Conservation (phyloP, 2,329 filamentous ascomycete species). For the Nothophaeocryptopus gaeumannii region DNA sequence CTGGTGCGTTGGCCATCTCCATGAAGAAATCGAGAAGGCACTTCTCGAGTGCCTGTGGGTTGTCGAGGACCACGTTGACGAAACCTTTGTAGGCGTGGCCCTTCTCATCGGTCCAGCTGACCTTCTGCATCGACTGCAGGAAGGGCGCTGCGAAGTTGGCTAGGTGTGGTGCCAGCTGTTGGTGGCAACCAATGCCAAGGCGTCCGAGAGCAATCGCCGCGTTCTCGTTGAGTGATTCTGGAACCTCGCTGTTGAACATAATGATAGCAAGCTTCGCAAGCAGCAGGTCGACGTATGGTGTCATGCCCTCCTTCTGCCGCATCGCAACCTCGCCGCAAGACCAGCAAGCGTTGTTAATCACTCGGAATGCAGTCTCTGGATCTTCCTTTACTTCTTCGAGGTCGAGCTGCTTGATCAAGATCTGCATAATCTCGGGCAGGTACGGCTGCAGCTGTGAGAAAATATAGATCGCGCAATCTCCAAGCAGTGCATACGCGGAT, state of each 20-base stretch:
- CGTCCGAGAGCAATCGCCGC: constrained; percentile 89
- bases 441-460: constrained; percentile 76
- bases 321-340: constrained; percentile 89
- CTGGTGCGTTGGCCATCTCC: constrained; percentile 70
- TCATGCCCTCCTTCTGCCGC: constrained; percentile 69
- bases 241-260: constrained; percentile 78
- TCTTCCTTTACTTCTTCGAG: constrained; percentile 67
- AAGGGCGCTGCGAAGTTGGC: constrained; percentile 79
- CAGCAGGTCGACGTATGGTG: constrained; percentile 72
- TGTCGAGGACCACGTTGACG: constrained; percentile 75
- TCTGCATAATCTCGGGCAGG: constrained; percentile 70
- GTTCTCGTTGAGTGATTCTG: constrained; percentile 85
- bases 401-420: constrained; percentile 84
- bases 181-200: constrained; percentile 74
- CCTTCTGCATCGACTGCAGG: constrained; percentile 74
- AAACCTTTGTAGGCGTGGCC: constrained; percentile 91
- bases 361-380: constrained; percentile 81
- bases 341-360: constrained; percentile 98
- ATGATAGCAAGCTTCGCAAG: constrained; percentile 77
- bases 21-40: constrained; percentile 78
- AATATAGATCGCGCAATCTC: constrained; percentile 91
- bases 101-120: constrained; percentile 90
- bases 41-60: constrained; percentile 89
- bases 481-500: constrained; percentile 90
- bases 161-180: constrained; percentile 74